These are phyloP conservation scores for Pachyrhizus erosus DNA, from an alignment of 306 rosid genomes.

Conservation along the genomic window DNA sequence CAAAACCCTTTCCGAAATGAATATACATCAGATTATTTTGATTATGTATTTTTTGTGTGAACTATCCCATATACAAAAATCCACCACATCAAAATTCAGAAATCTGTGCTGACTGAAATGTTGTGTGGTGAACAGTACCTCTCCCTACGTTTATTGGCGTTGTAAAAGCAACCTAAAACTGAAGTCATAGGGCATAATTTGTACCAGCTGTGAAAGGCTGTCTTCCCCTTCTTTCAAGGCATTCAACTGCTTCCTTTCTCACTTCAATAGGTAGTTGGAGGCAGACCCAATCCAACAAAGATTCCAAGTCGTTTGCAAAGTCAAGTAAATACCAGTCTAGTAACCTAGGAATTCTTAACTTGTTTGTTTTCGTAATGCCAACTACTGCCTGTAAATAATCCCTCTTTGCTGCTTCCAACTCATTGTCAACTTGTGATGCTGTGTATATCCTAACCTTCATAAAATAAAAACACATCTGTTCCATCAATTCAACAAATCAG, in stretches of 20 bases:
- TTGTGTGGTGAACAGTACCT: not conserved
- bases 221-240: slow-evolving; percentile 69
- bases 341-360: slow-evolving; percentile 73
- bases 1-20: slow-evolving; percentile 24
- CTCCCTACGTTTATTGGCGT: slow-evolving; percentile 42
- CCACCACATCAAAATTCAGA: slow-evolving; percentile 37
- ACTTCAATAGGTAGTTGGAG: slow-evolving; percentile 75
- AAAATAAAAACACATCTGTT: slow-evolving; percentile 19
- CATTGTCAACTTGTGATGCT: slow-evolving; percentile 74
- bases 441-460: slow-evolving; percentile 85
- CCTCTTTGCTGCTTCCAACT: slow-evolving; percentile 78
- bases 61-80: slow-evolving; percentile 45
- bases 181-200: slow-evolving; percentile 79
- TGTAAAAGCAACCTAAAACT: slow-evolving; percentile 79
- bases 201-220: slow-evolving; percentile 69
- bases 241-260: slow-evolving; percentile 68
- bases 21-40: not conserved
- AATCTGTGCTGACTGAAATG: slow-evolving; percentile 26
- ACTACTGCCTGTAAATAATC: slow-evolving; percentile 81
- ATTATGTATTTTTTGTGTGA: slow-evolving; percentile 36
- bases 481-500: slow-evolving; percentile 37
- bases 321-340: slow-evolving; percentile 91
- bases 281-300: slow-evolving; percentile 84
- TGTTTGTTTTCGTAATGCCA: slow-evolving; percentile 69
- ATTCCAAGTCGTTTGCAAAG: slow-evolving; percentile 88